Conservation (phyloP, 495 filamentous ascomycete species). For the Baudoinia panamericana region DNA sequence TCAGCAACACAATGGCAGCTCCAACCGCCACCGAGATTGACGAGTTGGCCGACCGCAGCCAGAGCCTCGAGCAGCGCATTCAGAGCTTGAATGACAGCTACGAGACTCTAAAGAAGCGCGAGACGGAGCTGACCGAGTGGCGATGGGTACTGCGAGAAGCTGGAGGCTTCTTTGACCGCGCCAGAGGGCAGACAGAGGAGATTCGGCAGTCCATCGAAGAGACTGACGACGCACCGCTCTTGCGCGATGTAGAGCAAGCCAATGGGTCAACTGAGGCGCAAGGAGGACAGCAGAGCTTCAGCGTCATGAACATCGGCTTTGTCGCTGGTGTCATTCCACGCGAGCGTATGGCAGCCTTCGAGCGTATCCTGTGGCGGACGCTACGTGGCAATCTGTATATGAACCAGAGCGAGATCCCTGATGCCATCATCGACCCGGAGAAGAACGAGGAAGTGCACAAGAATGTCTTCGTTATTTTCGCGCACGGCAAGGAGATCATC, state of each 20-base stretch:
- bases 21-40: constrained; percentile 89
- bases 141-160: constrained; percentile 92
- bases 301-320: constrained; percentile 97
- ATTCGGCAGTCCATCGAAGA: constrained; percentile 84
- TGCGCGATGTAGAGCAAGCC: constrained; percentile 55
- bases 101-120: constrained; percentile 92
- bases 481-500: constrained; percentile 94
- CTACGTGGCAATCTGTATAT: constrained; percentile 97
- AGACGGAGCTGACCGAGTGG: constrained; percentile 95
- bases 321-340: constrained; percentile 94
- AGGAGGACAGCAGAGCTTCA: constrained; percentile 59
- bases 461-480: constrained; percentile 99
- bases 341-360: constrained; percentile 86
- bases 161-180: constrained; percentile 89
- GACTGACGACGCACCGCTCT: constrained; percentile 43
- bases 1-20: constrained; percentile 64
- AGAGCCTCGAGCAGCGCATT: constrained; percentile 83
- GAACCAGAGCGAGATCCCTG: constrained; percentile 97
- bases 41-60: constrained; percentile 78
- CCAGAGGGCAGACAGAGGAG: constrained; percentile 78
- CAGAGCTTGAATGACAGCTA: constrained; percentile 91
- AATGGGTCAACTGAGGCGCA: constrained; percentile 55
- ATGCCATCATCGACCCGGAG: constrained; percentile 81
- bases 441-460: constrained; percentile 86
- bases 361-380: constrained; percentile 93